Evolutionary conservation across 345 rosid species (phyloP), one percentile per base, ranked within the genome.

Genomic region (Syzygium oleosum): DNA sequence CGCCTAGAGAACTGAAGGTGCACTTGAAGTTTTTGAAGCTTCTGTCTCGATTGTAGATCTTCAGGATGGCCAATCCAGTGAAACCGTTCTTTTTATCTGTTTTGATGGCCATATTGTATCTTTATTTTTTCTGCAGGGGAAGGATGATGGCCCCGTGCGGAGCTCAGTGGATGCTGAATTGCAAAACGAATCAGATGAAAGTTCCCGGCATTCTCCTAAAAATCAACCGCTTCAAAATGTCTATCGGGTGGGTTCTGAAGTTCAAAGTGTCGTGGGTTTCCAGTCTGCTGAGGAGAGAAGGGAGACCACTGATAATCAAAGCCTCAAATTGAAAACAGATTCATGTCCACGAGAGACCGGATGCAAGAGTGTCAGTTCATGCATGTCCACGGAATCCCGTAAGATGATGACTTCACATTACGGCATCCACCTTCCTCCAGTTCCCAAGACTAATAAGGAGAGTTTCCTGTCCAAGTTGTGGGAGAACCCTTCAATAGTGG

Each of bases 101-200:
- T 85, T 21, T 54, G 80, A 73, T 73, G 27, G 25, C 80, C 49
- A 38, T 38, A 38, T 73, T 25, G 63, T 27, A 34, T n/a, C 43
- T 92, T 85, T 43, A 43, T 88, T 34, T 52, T 61, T 88, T 90
- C 84, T 88, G 91, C 99, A 96, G 99, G 89, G 89, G 90, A 94
- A 90, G 90, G 94, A 93, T 90, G 94, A 92, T 87, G 91, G 91
- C 88, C 41, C 87, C 88, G 86, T 86, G 73, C 88, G 51, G 90
- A 91, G 91, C 84, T 65, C 89, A 41, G 91, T 88, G 84, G 68
- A 90, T 83, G 84, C 91, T 41, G 92, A 87, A 22, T 54, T 92
- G 85, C 91, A 89, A 51, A 92, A 91, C 79, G 93, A 92, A 89
- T 93, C 92, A 94, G 93, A 92, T 52, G 87, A 84, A 84, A 87